Evolutionary conservation across 2,329 filamentous ascomycete genomes (phyloP).

Genomic region (Alternaria sp.): DNA sequence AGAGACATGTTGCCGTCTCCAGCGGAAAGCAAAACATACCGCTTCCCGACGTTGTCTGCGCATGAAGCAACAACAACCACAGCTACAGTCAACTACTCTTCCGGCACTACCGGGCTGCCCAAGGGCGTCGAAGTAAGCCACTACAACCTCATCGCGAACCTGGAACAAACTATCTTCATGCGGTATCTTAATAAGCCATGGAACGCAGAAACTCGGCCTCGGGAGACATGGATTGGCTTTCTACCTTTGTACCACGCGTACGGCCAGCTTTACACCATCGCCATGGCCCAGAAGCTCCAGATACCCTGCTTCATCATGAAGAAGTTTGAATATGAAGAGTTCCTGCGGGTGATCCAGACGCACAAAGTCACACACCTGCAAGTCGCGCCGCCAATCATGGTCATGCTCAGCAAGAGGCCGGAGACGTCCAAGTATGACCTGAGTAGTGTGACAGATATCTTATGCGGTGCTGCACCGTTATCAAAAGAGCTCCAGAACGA

Average conservation of each 20-base stretch:
- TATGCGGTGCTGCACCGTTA: conserved; percentile 56
- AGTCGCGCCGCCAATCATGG: conserved; percentile 54
- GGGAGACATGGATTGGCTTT: conserved; percentile 61
- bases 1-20: conserved; percentile 37
- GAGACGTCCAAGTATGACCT: conserved; percentile 54
- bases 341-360: conserved; percentile 49
- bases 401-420: conserved; percentile 56
- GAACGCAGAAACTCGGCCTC: conserved; percentile 51
- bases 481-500: conserved; percentile 55
- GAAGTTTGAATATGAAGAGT: conserved; percentile 53
- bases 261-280: conserved; percentile 55
- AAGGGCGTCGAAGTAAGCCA: conserved; percentile 63
- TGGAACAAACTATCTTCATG: conserved; percentile 61
- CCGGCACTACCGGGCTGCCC: conserved; percentile 62
- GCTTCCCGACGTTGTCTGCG: conserved; percentile 38
- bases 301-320: conserved; percentile 57
- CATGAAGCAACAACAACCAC: conserved; percentile 42
- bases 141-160: conserved; percentile 61
- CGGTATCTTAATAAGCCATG: conserved; percentile 54
- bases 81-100: conserved; percentile 62
- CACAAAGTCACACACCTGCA: conserved; percentile 53
- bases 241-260: conserved; percentile 58
- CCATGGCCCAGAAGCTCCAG: conserved; percentile 56
- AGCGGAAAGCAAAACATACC: conserved; percentile 39
- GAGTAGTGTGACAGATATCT: conserved; percentile 51